Base-by-base conservation (phyloP, 2,329 filamentous ascomycete genomes). In the Colletotrichum orbiculare region DNA sequence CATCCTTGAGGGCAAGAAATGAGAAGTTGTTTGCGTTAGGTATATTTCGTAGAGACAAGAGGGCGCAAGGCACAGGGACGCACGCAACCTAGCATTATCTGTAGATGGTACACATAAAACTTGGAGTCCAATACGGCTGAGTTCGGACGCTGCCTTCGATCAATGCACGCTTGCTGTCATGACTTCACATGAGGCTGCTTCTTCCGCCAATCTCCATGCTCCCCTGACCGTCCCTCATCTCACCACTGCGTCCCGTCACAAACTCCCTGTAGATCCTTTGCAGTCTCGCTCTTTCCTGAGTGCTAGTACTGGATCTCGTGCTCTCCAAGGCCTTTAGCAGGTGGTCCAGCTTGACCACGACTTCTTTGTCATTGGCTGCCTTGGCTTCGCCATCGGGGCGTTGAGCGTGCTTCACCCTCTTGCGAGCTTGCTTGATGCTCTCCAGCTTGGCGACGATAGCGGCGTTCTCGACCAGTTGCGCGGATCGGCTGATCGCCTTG, bases 221-320 rank as follows among this genome's bases (percentile, higher is more conserved):
- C 0, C 92, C 94, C 78, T 98, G 93, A 2, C 96, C 96, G 77
- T 91, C 95, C 66, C 90, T 93, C 93, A 99, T 94, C 81, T 98
- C 94, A 8, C 96, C 96, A 76, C 94, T 97, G 70, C 96, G 85
- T 0, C 94, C 94, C 4, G 93, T 92, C 0, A 97, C 90, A 82
- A 99, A 99, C 79, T 99, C 96, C 13, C 85, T 83, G 75, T 99
- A 99, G 67, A 99, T 97, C 45, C 87, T 87, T 72, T 87, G 85
- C 69, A 99, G 78, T 65, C 95, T 83, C 67, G 81, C 83, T 71
- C 89, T 86, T 79, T 99, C 96, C 65, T 93, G 87, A 3, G 83
- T 82, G 73, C 91, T 93, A 70, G 98, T 96, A 76, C 92, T 96
- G 25, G 92, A 87, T 69, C 94, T 84, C 5, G 95, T 97, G 53